Percentiles rank a stretch among this genome's conserved stretches.
Conservation (phyloP, 441 rosid species). For the Breynia disticha region DNA sequence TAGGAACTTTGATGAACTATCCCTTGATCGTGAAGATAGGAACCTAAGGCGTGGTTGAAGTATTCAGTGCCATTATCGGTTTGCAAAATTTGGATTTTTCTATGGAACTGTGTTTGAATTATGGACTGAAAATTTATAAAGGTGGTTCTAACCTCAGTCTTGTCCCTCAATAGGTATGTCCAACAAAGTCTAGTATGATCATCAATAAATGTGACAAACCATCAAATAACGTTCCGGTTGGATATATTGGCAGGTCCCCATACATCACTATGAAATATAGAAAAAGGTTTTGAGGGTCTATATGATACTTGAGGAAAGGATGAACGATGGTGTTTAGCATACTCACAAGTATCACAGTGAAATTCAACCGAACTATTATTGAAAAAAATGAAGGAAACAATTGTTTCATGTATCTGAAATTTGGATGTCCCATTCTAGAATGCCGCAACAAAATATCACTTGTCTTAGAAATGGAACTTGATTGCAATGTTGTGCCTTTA, state of each 20-base stretch:
- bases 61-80: neutral
- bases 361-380: neutral
- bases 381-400: neutral
- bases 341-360: conserved; percentile 3
- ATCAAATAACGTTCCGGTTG: neutral
- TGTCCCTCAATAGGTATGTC: neutral
- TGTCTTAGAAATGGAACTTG: neutral
- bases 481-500: too few relatives aligned
- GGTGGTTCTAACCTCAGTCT: neutral
- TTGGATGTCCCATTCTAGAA: neutral
- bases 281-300: neutral
- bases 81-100: neutral
- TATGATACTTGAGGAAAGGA: neutral
- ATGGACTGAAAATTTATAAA: neutral
- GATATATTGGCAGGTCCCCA: neutral
- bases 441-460: neutral
- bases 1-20: neutral
- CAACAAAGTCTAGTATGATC: neutral
- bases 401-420: neutral
- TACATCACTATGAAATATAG: conserved; percentile 1
- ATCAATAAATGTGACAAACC: conserved; percentile 2
- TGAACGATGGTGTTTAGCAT: neutral
- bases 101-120: neutral
- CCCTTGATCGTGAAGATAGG: neutral
- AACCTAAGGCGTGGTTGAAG: neutral